Percentiles rank a stretch among this genome's conserved stretches.
These are phyloP conservation scores for Xylariaceae sp. DNA, from an alignment of 2,329 filamentous ascomycete genomes.

Conservation along the genomic window DNA sequence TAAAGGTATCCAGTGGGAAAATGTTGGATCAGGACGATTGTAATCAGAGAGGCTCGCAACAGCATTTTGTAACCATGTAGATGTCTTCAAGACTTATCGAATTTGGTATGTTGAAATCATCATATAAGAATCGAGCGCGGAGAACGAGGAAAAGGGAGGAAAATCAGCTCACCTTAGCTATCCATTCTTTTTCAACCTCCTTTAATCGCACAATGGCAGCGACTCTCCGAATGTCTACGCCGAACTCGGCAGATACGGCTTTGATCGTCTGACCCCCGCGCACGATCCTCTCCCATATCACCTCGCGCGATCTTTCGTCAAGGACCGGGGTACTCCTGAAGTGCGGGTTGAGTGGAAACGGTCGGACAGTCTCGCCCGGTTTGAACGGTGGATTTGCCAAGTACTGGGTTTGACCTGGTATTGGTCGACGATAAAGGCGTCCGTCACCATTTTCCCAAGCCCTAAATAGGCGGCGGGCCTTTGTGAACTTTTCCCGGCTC, in stretches of 20 bases:
- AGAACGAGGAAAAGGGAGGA: background rate
- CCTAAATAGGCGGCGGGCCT: conserved; percentile 24
- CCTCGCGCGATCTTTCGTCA: conserved; percentile 65
- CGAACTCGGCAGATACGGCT: conserved; percentile 70
- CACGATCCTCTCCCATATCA: conserved; percentile 68
- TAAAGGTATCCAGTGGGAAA: conserved; percentile 15
- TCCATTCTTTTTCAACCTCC: conserved; percentile 77
- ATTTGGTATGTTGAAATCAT: conserved; percentile 65
- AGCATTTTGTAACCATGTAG: conserved; percentile 77
- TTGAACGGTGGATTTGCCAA: background rate
- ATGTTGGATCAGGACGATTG: conserved; percentile 19
- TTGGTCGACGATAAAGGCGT: conserved; percentile 10
- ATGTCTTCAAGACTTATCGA: conserved; percentile 99
- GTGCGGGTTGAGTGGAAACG: conserved; percentile 69
- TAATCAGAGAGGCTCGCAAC: conserved; percentile 71
- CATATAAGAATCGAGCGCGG: conserved; percentile 36
- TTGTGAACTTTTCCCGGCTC: conserved; percentile 24
- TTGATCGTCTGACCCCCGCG: conserved; percentile 65
- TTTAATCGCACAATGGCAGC: conserved; percentile 82
- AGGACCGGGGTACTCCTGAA: conserved; percentile 72
- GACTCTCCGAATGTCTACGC: conserved; percentile 77
- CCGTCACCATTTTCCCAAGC: conserved; percentile 23
- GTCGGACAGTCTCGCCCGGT: conserved; percentile 31
- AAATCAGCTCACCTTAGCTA: conserved; percentile 60
- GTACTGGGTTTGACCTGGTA: conserved; percentile 19